Percentiles rank a stretch among this genome's conserved stretches.
These are phyloP conservation scores for Rubia balearica DNA, from an alignment of 305 asterid species.

Conservation along the genomic window DNA sequence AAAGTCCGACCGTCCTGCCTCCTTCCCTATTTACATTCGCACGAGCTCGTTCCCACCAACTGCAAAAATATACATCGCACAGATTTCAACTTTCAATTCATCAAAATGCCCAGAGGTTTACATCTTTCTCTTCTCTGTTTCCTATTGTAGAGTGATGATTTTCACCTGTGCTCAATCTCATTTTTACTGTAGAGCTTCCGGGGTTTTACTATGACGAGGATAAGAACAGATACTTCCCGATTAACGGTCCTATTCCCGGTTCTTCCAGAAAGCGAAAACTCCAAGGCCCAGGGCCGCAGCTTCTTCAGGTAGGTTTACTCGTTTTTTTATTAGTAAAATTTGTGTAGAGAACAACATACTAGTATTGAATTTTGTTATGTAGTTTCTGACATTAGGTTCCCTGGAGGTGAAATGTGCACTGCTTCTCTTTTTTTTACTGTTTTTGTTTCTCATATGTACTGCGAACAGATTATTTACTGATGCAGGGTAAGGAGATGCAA, in stretches of 20 bases:
- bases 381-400: not conserved
- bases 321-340: not conserved
- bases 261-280: slow-evolving; percentile 47
- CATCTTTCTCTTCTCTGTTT: not conserved
- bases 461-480: slow-evolving; percentile 12
- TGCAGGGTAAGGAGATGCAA: slow-evolving; percentile 31
- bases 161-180: not conserved
- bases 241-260: slow-evolving; percentile 80
- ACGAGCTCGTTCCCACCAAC: not conserved
- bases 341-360: no score
- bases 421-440: not conserved
- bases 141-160: not conserved
- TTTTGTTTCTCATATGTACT: not conserved
- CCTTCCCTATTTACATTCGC: not conserved
- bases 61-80: not conserved
- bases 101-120: slow-evolving; percentile 7
- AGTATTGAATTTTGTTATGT: not conserved
- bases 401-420: not conserved
- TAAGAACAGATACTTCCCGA: slow-evolving; percentile 84
- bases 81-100: not conserved
- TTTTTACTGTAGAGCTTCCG: slow-evolving; percentile 54
- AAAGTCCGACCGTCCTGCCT: not conserved
- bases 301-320: not conserved
- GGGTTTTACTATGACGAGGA: slow-evolving; percentile 75
- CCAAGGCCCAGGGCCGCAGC: not conserved